Conservation (phyloP, 2,329 filamentous ascomycete species). For the Aspergillus brunneoviolaceus region DNA sequence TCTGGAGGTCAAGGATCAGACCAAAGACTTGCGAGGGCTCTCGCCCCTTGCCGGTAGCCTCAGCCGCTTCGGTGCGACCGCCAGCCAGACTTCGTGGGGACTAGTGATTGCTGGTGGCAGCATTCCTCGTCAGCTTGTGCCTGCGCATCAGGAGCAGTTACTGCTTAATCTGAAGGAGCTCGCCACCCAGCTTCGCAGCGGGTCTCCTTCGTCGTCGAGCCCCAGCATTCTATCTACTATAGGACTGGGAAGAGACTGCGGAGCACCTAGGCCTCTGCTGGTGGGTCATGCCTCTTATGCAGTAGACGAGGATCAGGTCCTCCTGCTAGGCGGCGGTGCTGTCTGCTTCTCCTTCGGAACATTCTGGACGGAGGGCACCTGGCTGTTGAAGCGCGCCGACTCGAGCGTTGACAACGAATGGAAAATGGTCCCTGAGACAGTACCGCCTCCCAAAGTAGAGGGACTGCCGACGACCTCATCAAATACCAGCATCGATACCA, state of each 20-base stretch:
- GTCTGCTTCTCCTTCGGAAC: constrained; percentile 91
- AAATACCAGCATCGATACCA: constrained; percentile 15
- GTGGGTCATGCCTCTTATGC: constrained; percentile 63
- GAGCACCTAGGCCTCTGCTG: constrained; percentile 62
- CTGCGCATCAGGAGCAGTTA: constrained; percentile 56
- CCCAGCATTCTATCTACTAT: constrained; percentile 29
- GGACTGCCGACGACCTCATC: neutral
- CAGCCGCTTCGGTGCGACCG: constrained; percentile 53
- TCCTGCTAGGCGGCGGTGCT: constrained; percentile 75
- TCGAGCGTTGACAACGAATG: constrained; percentile 31
- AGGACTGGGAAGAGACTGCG: constrained; percentile 25
- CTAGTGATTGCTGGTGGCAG: constrained; percentile 57
- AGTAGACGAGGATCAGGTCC: constrained; percentile 50
- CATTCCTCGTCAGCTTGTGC: constrained; percentile 35
- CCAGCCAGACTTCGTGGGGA: constrained; percentile 47
- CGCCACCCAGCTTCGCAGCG: constrained; percentile 18
- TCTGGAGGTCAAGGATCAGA: constrained; percentile 29
- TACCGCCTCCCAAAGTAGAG: constrained; percentile 14
- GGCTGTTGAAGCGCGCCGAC: constrained; percentile 42
- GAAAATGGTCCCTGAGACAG: constrained; percentile 27
- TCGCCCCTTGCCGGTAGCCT: constrained; percentile 33
- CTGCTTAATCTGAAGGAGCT: constrained; percentile 31
- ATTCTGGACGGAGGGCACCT: constrained; percentile 71
- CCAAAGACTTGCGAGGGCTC: constrained; percentile 22
- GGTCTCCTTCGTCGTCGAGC: constrained; percentile 18